phyloP scores from a whole-genome alignment of 169 alveolate genomes.

The Eimeria sp. region DNA sequence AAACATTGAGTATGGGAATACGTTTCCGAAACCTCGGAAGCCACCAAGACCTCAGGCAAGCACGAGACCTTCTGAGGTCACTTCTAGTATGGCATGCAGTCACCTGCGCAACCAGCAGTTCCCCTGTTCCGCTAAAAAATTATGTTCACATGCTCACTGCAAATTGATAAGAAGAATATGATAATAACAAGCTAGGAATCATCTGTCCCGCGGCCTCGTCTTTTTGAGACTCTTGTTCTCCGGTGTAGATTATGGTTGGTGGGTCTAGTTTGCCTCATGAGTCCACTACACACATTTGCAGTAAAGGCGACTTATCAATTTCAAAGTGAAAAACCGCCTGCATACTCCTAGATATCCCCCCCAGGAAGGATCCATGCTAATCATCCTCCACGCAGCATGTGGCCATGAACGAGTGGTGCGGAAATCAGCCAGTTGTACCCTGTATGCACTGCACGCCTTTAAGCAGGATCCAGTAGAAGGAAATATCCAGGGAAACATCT shows the following conservation, averaged over 20 bases:
- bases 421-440: neutral
- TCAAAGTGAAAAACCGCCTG: neutral
- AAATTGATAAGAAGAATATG: neutral
- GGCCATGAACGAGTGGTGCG: neutral
- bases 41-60: neutral
- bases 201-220: neutral
- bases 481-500: neutral
- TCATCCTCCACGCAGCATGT: neutral
- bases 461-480: neutral
- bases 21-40: neutral
- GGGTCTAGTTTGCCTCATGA: neutral
- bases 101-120: neutral
- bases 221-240: neutral
- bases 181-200: neutral
- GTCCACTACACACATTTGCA: neutral
- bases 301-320: neutral
- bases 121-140: neutral
- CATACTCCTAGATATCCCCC: neutral
- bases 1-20: neutral
- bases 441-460: neutral
- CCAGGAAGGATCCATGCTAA: neutral
- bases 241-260: neutral
- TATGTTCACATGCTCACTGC: neutral
- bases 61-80: neutral
- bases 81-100: conserved; percentile 11